Evolutionary conservation across 2,329 filamentous ascomycete species (phyloP).

Genomic region (Colletotrichum sansevieriae): DNA sequence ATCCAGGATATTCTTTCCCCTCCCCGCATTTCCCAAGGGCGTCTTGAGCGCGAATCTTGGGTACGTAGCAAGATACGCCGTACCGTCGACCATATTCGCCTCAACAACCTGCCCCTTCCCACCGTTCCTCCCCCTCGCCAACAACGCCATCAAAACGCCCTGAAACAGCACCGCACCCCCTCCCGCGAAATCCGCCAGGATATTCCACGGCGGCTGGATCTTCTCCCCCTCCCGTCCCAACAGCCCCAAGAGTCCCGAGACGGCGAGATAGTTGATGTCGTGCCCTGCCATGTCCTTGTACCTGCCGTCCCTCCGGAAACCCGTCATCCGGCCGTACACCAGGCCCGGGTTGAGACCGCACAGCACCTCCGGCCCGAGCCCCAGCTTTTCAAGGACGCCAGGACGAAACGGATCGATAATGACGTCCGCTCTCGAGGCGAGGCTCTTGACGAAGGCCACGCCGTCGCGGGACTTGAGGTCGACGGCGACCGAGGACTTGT

Average conservation of each 20-base stretch:
- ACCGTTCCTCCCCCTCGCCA: slow-evolving; percentile 69
- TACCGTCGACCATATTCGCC: slow-evolving; percentile 96
- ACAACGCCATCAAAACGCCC: slow-evolving; percentile 84
- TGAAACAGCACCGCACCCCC: slow-evolving; percentile 86
- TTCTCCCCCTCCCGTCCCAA: slow-evolving; percentile 78
- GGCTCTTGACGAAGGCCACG: slow-evolving; percentile 72
- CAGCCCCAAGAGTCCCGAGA: slow-evolving; percentile 82
- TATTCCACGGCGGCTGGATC: slow-evolving; percentile 84
- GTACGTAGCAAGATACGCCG: slow-evolving; percentile 82
- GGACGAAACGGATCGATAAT: slow-evolving; percentile 95
- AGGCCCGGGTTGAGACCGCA: slow-evolving; percentile 77
- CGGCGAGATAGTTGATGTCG: slow-evolving; percentile 96
- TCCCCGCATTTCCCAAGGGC: slow-evolving; percentile 70
- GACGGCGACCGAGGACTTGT: slow-evolving; percentile 84
- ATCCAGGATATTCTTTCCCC: slow-evolving; percentile 85
- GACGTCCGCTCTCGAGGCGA: slow-evolving; percentile 77
- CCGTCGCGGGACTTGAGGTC: slow-evolving; percentile 80
- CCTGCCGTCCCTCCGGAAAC: slow-evolving; percentile 87
- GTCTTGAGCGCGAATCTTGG: slow-evolving; percentile 76
- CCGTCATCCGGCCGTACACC: slow-evolving; percentile 88
- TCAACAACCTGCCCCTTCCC: slow-evolving; percentile 90
- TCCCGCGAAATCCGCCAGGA: slow-evolving; percentile 92
- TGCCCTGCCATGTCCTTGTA: slow-evolving; percentile 93
- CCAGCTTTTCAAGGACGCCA: slow-evolving; percentile 87
- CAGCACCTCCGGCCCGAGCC: slow-evolving; percentile 79